These are phyloP conservation scores for Nannochloropsis salina DNA, from an alignment of 108 stramenopile species.

Conservation along the genomic window DNA sequence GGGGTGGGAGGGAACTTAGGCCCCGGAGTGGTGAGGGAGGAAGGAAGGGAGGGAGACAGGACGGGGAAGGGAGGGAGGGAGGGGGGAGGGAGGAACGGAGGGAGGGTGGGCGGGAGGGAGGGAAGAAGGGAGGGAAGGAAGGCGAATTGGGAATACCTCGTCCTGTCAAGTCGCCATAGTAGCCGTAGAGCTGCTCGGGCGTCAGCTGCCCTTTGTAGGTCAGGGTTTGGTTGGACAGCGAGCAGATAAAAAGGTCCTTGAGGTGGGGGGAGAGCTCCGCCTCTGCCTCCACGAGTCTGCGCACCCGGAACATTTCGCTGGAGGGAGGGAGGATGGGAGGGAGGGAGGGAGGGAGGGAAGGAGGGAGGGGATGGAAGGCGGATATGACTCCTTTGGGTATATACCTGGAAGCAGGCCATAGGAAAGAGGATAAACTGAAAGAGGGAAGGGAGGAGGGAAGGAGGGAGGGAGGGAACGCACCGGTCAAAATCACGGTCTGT, in stretches of 20 bases:
- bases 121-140: conserved; percentile 19
- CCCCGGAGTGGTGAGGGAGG: too few species aligned
- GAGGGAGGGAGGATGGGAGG: conserved; percentile 76
- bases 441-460: neutral
- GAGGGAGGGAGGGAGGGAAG: conserved; percentile 65
- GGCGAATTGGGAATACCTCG: neutral
- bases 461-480: conserved; percentile 8
- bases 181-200: neutral
- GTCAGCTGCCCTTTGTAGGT: neutral
- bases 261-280: too few species aligned
- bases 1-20: too few species aligned
- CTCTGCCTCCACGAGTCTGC: conserved; percentile 66
- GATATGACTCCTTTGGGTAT: conserved; percentile 97
- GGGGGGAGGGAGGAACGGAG: conserved; percentile 22
- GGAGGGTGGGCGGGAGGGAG: neutral
- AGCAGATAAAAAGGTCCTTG: too few species aligned
- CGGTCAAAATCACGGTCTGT: neutral
- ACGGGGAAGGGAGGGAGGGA: too few species aligned
- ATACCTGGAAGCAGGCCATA: conserved; percentile 79
- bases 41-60: too few species aligned
- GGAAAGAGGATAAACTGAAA: conserved; percentile 74
- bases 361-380: conserved; percentile 85
- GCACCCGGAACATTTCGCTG: conserved; percentile 93
- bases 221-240: too few species aligned
- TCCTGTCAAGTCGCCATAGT: neutral